Conservation (phyloP, 164 flowering plant genomes). For the Litsea cubeba region DNA sequence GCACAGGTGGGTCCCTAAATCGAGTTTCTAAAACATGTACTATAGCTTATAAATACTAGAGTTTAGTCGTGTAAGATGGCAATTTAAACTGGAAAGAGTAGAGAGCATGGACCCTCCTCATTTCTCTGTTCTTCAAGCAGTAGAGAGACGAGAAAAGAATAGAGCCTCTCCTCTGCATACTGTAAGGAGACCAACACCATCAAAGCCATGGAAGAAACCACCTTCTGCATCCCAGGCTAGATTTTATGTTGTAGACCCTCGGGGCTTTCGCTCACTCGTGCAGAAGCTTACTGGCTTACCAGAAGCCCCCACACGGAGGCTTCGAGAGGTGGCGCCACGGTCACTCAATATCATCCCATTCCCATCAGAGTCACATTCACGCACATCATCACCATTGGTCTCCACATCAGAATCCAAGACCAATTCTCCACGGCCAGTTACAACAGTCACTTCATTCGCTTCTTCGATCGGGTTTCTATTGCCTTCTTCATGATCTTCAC, state of each 20-base stretch:
- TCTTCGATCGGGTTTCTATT: conserved; percentile 11
- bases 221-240: conserved; percentile 20
- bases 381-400: neutral
- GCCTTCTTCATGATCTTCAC: conserved; percentile 20
- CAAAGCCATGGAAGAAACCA: conserved; percentile 27
- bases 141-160: conserved; percentile 2
- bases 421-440: neutral
- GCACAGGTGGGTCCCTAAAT: no score
- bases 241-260: conserved; percentile 32
- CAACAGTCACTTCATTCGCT: neutral
- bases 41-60: no score
- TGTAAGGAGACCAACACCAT: conserved; percentile 15
- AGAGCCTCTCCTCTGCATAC: conserved; percentile 17
- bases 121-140: neutral
- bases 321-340: conserved; percentile 21
- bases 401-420: neutral
- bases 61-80: no score
- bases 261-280: conserved; percentile 28
- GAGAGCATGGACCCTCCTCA: neutral
- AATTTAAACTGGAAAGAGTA: no score
- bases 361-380: neutral
- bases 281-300: conserved; percentile 33
- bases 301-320: conserved; percentile 8
- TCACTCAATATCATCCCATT: conserved; percentile 8
- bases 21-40: no score